Conservation (phyloP, 192 early-diverging fungal species). For the Linnemannia exigua region DNA sequence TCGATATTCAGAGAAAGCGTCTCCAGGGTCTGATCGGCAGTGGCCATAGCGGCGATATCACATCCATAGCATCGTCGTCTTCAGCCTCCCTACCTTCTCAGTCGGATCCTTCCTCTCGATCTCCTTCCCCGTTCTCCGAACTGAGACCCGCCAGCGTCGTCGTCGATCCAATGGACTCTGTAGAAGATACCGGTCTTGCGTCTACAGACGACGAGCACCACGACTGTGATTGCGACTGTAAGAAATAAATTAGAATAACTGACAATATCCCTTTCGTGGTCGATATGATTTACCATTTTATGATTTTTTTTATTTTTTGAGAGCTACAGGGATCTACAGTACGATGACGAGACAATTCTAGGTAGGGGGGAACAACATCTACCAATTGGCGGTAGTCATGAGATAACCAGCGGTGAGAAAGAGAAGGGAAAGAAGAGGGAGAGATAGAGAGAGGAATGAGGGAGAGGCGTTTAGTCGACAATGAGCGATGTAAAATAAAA, state of each 20-base stretch:
- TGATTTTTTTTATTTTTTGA: slow-evolving; percentile 1
- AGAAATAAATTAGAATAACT: background rate
- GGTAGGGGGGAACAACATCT: background rate
- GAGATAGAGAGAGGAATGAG: background rate
- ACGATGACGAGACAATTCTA: background rate
- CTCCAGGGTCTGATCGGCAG: background rate
- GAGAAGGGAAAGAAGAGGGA: background rate
- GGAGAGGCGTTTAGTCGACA: slow-evolving; percentile 1
- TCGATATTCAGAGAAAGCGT: slow-evolving; percentile 17
- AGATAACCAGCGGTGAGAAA: background rate
- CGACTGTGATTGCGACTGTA: slow-evolving; percentile 13
- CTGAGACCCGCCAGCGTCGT: too few species aligned
- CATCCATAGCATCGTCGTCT: slow-evolving; percentile 12
- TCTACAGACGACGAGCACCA: background rate
- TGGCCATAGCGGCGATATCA: background rate
- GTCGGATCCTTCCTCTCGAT: background rate
- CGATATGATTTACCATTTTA: background rate
- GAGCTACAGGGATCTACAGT: background rate
- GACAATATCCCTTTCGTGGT: too few species aligned
- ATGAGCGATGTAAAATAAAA: background rate
- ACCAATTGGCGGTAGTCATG: background rate
- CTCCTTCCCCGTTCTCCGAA: background rate
- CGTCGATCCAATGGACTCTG: background rate
- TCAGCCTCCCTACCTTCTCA: background rate
- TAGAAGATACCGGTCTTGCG: background rate